Percentiles rank a stretch among this genome's conserved stretches.
Evolutionary conservation across 148 eudicot species (phyloP).

Genomic region (Cornus controversa): DNA sequence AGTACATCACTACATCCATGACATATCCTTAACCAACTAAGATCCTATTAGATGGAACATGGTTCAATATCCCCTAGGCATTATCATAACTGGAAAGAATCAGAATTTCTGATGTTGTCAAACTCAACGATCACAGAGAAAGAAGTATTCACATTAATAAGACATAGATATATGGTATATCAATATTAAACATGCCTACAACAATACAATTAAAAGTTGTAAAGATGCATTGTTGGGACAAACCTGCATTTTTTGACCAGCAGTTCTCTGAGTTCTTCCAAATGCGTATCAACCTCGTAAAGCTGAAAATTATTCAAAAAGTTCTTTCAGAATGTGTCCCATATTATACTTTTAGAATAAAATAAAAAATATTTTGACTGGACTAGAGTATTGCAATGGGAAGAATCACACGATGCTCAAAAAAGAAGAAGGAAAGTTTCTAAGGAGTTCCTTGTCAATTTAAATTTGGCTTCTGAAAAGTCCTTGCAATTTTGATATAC

Average conservation of each 20-base stretch:
- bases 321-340: no score
- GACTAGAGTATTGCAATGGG: not conserved
- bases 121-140: no score
- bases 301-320: conserved; percentile 45
- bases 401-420: not conserved
- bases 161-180: not conserved
- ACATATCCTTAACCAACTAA: not conserved
- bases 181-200: not conserved
- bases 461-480: not conserved
- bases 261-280: conserved; percentile 63
- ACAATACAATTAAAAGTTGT: not conserved
- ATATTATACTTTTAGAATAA: not conserved
- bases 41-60: not conserved
- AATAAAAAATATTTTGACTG: not conserved
- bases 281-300: conserved; percentile 48
- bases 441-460: not conserved
- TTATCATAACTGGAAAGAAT: no score
- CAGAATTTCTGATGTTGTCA: not conserved
- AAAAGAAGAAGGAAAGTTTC: no score
- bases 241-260: conserved; percentile 74
- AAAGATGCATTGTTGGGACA: not conserved
- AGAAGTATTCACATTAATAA: no score
- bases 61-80: not conserved
- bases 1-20: no score
- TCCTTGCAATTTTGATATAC: conserved; percentile 23